These are phyloP conservation scores for Inosperma sp. DNA, from an alignment of 768 basidiomycete genomes.

Conservation along the genomic window DNA sequence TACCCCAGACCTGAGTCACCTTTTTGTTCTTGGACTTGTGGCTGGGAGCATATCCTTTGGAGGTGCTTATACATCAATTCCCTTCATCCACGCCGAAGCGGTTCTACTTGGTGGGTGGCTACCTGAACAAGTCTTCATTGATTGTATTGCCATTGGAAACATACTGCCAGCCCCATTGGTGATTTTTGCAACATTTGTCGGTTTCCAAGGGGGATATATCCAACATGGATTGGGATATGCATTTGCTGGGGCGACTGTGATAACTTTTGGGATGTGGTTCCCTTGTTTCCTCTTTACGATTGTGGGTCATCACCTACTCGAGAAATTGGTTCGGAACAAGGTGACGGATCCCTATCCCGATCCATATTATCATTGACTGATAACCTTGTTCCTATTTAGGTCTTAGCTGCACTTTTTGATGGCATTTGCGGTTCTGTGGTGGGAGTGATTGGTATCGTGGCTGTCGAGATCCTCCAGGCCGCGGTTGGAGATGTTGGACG, in stretches of 20 bases:
- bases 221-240: background rate
- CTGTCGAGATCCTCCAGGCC: background rate
- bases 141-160: slow-evolving; percentile 9
- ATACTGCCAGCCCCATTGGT: slow-evolving; percentile 4
- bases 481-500: background rate
- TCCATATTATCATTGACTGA: background rate
- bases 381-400: background rate
- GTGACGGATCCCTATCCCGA: background rate
- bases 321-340: background rate
- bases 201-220: slow-evolving; percentile 4
- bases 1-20: background rate
- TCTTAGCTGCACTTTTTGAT: background rate
- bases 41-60: slow-evolving; percentile 3
- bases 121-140: slow-evolving; percentile 2
- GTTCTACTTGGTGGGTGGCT: background rate
- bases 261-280: slow-evolving; percentile 5
- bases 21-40: slow-evolving; percentile 2
- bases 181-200: slow-evolving; percentile 8
- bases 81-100: background rate
- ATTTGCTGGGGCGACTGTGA: slow-evolving; percentile 4
- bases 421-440: slow-evolving; percentile 8
- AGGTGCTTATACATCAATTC: background rate
- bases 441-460: slow-evolving; percentile 2
- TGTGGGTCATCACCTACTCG: slow-evolving; percentile 2
- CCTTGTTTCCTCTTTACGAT: slow-evolving; percentile 5